These are phyloP conservation scores for Aspergillus hiratsukae DNA, from an alignment of 2,329 filamentous ascomycete species.

Conservation along the genomic window DNA sequence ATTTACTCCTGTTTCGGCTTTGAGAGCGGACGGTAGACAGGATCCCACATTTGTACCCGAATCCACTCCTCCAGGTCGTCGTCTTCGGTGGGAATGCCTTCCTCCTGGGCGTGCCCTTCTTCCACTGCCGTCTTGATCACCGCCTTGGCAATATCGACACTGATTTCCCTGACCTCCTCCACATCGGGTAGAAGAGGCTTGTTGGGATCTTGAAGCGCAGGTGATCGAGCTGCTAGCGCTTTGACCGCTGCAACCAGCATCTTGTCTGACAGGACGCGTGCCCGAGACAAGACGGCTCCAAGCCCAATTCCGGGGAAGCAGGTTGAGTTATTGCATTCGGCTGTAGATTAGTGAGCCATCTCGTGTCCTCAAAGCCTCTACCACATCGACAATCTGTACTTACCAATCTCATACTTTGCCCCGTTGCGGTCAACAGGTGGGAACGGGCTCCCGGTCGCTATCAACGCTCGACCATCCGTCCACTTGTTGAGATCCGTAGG, in stretches of 20 bases:
- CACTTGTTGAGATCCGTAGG: conserved; percentile 72
- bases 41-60: conserved; percentile 41
- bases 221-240: conserved; percentile 66
- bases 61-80: conserved; percentile 37
- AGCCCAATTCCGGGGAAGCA: conserved; percentile 84
- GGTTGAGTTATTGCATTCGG: conserved; percentile 85
- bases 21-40: conserved; percentile 30
- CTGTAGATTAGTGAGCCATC: conserved; percentile 40
- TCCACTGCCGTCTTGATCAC: conserved; percentile 69
- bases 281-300: conserved; percentile 67
- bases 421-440: conserved; percentile 62
- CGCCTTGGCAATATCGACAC: conserved; percentile 68
- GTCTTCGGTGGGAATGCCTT: conserved; percentile 56
- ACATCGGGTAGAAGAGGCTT: conserved; percentile 73
- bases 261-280: conserved; percentile 63
- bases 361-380: conserved; percentile 9
- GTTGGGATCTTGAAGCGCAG: conserved; percentile 61
- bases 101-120: conserved; percentile 62
- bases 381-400: conserved; percentile 12
- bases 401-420: conserved; percentile 52
- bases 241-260: conserved; percentile 79
- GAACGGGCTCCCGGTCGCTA: conserved; percentile 82
- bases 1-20: conserved; percentile 3
- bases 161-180: conserved; percentile 67
- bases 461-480: conserved; percentile 72